Evolutionary conservation across 73 alveolate species (phyloP).

Genomic region (Urostyla sp.): DNA sequence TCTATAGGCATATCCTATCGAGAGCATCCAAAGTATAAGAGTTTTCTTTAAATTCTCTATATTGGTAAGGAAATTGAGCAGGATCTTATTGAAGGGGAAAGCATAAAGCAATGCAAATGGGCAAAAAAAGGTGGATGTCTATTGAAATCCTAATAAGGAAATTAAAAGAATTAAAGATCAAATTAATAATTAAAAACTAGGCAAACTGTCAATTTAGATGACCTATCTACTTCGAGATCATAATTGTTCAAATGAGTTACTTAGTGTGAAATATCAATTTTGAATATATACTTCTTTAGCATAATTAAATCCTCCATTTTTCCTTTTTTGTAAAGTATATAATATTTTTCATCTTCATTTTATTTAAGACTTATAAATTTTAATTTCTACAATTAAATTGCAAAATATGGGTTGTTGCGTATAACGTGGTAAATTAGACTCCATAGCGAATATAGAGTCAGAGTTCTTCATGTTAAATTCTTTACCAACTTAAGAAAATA

Average conservation of each 20-base stretch:
- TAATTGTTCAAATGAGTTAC: background rate
- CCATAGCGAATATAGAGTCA: background rate
- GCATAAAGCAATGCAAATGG: background rate
- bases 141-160: background rate
- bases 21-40: background rate
- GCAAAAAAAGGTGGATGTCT: too few relatives aligned
- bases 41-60: constrained; percentile 1
- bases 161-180: too few relatives aligned
- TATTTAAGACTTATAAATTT: background rate
- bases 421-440: constrained; percentile 17
- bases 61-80: background rate
- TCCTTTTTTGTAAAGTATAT: background rate
- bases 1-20: constrained; percentile 20
- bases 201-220: too few relatives aligned
- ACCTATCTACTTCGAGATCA: too few relatives aligned
- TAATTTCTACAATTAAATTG: background rate
- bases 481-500: constrained; percentile 26
- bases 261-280: background rate
- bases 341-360: background rate
- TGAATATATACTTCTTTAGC: too few relatives aligned
- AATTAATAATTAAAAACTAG: too few relatives aligned
- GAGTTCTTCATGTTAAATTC: background rate
- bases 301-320: background rate
- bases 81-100: background rate
- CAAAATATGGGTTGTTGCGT: constrained; percentile 53